Base-by-base conservation (phyloP, 1,139 yeast genomes). In the Yamadazyma kanchanaburiensis region DNA sequence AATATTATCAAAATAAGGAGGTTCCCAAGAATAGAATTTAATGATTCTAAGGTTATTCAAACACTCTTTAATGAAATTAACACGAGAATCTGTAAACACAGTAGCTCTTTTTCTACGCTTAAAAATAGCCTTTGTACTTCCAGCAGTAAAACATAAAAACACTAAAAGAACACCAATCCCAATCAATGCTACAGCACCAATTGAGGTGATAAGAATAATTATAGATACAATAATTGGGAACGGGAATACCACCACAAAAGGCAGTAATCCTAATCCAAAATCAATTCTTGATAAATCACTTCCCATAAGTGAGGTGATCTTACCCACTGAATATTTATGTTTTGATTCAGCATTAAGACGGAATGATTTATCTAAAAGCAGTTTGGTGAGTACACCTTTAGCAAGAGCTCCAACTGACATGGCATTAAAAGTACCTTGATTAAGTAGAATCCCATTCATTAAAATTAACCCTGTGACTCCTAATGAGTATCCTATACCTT, bases 361-460 rank as follows among this genome's bases (percentile, higher is more conserved):
- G 43, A 84, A 71, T 9, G 89, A 70, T 51, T 87, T 87, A 37
- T 74, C 73, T 38, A 84, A 61, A 8, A 85, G 55, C 2, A 84
- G 80, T 37, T 81, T 80, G 3, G 82, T 79, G 24, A 86, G 53
- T 2, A 81, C 74, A 1, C 86, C 75, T 49, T 82, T 78, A 15
- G 72, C 74, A 47, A 78, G 77, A 6, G 82, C 81, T 42, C 94
- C 95, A 13, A 51, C 43, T 27, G 51, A 28, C 58, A 57, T 60
- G 14, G 62, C 46, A 25, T 49, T 45, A 26, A 54, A 54, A 37
- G 60, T 32, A 2, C 36, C 25, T 23, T 40, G 46, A 22, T 43
- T 43, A 19, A 40, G 22, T 8, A 23, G 10, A 1, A 43, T 17
- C 7, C 84, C 79, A 28, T 60, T 45, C 9, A 54, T 22, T 10